phyloP scores from a whole-genome alignment of 2,329 filamentous ascomycete genomes.

The Rutstroemia sydowiana region DNA sequence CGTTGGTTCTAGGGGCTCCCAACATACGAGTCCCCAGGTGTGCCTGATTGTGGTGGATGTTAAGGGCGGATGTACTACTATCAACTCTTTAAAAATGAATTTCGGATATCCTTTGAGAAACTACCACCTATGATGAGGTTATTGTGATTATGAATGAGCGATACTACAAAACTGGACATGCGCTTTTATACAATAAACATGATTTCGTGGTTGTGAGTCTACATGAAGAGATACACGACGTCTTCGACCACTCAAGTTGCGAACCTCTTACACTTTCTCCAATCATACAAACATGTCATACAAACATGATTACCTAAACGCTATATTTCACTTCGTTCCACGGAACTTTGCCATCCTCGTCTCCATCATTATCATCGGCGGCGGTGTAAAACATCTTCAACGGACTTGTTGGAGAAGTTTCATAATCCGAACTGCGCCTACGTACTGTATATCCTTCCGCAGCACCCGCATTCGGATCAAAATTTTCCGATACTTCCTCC shows the following conservation, averaged over 20 bases:
- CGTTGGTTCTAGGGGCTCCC: not conserved
- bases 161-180: too few species aligned
- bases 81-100: not conserved
- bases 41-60: not conserved
- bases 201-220: too few species aligned
- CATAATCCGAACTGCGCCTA: not conserved
- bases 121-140: not conserved
- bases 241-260: too few species aligned
- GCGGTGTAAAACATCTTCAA: constrained; percentile 10
- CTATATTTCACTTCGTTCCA: not conserved
- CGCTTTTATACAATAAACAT: too few species aligned
- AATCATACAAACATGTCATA: too few species aligned
- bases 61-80: not conserved
- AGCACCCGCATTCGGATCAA: not conserved
- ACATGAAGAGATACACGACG: too few species aligned
- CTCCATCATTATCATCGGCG: not conserved
- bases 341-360: not conserved
- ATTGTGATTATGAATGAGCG: not conserved
- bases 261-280: too few species aligned
- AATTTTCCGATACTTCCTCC: not conserved
- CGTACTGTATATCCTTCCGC: not conserved
- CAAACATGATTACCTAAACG: not conserved
- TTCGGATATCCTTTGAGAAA: not conserved
- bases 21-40: not conserved
- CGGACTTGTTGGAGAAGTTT: constrained; percentile 10